Evolutionary conservation across 2,329 filamentous ascomycete species (phyloP).

Genomic region (Stagonosporopsis chrysanthemi): DNA sequence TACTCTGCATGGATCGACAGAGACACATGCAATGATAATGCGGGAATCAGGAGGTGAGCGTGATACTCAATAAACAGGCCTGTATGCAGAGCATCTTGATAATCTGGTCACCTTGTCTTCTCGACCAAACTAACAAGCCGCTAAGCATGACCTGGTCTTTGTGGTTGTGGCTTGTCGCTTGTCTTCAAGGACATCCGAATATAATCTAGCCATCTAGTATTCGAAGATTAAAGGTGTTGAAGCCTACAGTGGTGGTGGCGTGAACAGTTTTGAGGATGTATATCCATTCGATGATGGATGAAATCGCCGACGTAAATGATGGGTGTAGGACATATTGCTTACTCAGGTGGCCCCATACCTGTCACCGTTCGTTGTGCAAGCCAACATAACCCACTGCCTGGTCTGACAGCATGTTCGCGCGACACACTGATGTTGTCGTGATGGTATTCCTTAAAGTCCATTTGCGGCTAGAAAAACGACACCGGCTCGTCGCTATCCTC

Average conservation of each 20-base stretch:
- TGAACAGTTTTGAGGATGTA: background rate
- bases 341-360: background rate
- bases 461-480: constrained; percentile 3
- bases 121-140: background rate
- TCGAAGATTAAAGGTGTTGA: background rate
- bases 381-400: background rate
- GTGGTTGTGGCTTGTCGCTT: background rate
- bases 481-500: constrained; percentile 10
- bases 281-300: background rate
- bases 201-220: background rate
- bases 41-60: background rate
- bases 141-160: background rate
- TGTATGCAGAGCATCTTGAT: background rate
- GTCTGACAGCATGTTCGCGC: background rate
- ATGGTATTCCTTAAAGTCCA: background rate
- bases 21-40: background rate
- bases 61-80: background rate
- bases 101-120: background rate
- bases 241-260: background rate
- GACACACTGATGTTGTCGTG: constrained; percentile 9
- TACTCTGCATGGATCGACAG: background rate
- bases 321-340: background rate
- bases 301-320: background rate
- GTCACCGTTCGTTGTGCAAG: background rate
- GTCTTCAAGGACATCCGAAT: background rate